phyloP scores from a whole-genome alignment of 2,329 filamentous ascomycete species.

The Penicillium crustosum region DNA sequence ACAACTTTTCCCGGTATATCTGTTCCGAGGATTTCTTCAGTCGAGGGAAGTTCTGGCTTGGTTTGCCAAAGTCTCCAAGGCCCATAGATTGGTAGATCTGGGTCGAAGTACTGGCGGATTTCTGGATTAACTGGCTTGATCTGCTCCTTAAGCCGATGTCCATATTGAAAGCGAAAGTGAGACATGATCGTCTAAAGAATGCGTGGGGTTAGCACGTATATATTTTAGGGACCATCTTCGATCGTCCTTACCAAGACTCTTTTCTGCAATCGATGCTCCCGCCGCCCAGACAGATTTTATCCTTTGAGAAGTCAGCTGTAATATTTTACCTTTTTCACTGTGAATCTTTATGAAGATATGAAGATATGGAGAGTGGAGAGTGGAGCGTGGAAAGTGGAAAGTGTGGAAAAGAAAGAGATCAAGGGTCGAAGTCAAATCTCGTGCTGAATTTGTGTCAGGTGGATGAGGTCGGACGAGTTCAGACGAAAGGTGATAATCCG shows the following conservation, averaged over 20 bases:
- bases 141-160: neutral
- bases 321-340: no score
- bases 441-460: neutral
- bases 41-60: constrained; percentile 43
- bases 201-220: neutral
- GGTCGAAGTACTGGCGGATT: constrained; percentile 1
- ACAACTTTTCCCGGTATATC: constrained; percentile 24
- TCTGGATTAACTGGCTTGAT: neutral
- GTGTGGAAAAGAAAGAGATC: neutral
- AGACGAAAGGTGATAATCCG: neutral
- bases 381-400: neutral
- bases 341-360: neutral
- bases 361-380: no score
- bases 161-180: neutral
- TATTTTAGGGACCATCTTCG: neutral
- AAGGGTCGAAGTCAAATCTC: neutral
- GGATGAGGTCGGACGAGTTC: no score
- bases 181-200: neutral
- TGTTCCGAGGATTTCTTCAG: constrained; percentile 39
- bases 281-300: no score
- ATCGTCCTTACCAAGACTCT: neutral
- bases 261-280: neutral
- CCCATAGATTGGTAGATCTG: neutral
- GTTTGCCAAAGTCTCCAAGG: constrained; percentile 4
- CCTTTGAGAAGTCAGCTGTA: no score